Conservation (phyloP, 345 rosid genomes). For the Chamaenerion angustifolium region DNA sequence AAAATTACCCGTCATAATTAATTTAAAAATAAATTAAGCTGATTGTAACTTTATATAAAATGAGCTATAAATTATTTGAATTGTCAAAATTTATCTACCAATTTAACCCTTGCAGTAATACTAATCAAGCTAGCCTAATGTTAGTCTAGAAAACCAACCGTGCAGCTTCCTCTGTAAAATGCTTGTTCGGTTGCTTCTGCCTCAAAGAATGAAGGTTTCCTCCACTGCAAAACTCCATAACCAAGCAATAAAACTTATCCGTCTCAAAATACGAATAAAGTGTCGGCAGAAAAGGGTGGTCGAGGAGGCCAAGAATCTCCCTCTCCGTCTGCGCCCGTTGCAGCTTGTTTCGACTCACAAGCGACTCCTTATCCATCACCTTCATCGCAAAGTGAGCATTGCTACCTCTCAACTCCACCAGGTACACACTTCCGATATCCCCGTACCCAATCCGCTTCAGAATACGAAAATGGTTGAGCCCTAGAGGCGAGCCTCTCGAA, state of each 20-base stretch:
- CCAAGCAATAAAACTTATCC: constrained; percentile 49
- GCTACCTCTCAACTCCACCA: constrained; percentile 63
- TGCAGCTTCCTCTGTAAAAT: constrained; percentile 59
- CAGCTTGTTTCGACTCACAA: constrained; percentile 77
- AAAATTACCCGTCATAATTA: too few species aligned
- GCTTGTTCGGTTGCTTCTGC: constrained; percentile 56
- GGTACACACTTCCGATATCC: constrained; percentile 71
- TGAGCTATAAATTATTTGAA: too few species aligned
- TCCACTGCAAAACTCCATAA: constrained; percentile 73
- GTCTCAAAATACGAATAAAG: constrained; percentile 58
- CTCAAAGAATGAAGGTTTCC: constrained; percentile 71
- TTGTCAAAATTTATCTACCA: too few species aligned
- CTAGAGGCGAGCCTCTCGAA: constrained; percentile 38
- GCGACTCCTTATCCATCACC: constrained; percentile 68
- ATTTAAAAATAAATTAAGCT: too few species aligned
- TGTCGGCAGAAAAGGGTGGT: constrained; percentile 60
- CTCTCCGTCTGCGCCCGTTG: constrained; percentile 54
- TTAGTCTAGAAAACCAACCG: constrained; percentile 23
- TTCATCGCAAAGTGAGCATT: constrained; percentile 63
- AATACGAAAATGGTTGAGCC: constrained; percentile 62
- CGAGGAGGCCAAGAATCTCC: constrained; percentile 55
- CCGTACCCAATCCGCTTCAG: constrained; percentile 83
- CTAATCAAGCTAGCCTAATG: too few species aligned
- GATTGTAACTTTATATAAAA: too few species aligned
- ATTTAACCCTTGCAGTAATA: too few species aligned